Evolutionary conservation across 2,329 filamentous ascomycete species (phyloP).

Genomic region (Juglanconis sp.): DNA sequence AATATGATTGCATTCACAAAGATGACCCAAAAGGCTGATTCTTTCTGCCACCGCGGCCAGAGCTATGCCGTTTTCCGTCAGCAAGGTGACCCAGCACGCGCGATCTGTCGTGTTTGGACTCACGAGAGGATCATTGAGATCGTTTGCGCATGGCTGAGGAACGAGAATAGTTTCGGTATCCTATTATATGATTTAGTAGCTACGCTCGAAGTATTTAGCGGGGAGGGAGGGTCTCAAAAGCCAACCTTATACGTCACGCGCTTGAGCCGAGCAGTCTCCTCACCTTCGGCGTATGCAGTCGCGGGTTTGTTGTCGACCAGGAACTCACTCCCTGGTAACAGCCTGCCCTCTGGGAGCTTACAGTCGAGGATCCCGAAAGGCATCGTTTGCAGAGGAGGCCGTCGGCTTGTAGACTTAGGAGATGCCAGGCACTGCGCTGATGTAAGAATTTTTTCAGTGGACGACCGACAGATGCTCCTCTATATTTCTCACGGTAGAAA

Average conservation of each 20-base stretch:
- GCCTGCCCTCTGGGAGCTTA: constrained; percentile 12
- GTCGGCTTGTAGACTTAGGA: no score
- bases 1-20: constrained; percentile 23
- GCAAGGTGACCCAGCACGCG: background rate
- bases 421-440: no score
- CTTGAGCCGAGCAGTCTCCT: constrained; percentile 5
- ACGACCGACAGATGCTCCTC: background rate
- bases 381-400: constrained; percentile 13
- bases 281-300: background rate
- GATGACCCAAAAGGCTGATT: constrained; percentile 20
- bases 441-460: background rate
- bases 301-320: constrained; percentile 21
- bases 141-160: constrained; percentile 16
- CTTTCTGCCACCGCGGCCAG: constrained; percentile 23
- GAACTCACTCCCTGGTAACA: constrained; percentile 26
- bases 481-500: background rate
- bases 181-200: background rate
- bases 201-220: background rate
- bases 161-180: constrained; percentile 21
- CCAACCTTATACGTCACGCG: constrained; percentile 12
- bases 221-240: background rate
- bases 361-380: constrained; percentile 27
- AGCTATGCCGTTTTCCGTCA: constrained; percentile 13
- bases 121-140: constrained; percentile 21
- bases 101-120: background rate